Percentiles rank a stretch among this genome's conserved stretches.
Conservation (phyloP, 768 basidiomycete species). For the Pleurotus ostreatus region DNA sequence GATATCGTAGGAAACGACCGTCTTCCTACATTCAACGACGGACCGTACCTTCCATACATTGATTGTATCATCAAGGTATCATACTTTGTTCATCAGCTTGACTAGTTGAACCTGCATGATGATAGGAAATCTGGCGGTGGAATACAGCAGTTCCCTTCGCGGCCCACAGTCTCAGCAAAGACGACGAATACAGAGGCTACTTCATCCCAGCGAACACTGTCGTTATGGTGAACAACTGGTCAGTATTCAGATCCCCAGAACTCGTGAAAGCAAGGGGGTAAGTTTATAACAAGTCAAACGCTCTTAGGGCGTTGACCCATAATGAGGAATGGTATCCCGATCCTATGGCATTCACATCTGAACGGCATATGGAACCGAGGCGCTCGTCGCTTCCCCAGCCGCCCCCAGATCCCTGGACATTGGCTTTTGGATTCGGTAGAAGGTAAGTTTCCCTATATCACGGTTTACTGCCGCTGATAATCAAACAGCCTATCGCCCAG, state of each 20-base stretch:
- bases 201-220: not conserved
- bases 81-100: too few species aligned
- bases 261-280: not conserved
- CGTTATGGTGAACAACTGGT: not conserved
- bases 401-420: not conserved
- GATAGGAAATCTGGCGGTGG: not conserved
- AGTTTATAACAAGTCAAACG: not conserved
- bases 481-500: not conserved
- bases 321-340: slow-evolving; percentile 15
- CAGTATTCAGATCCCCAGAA: not conserved
- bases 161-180: not conserved
- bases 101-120: too few species aligned
- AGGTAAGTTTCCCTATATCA: not conserved
- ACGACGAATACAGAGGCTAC: not conserved
- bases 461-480: too few species aligned
- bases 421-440: not conserved
- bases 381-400: not conserved
- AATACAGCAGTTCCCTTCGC: not conserved
- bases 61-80: slow-evolving; percentile 14
- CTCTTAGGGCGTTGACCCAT: slow-evolving; percentile 12
- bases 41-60: slow-evolving; percentile 14
- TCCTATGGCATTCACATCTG: slow-evolving; percentile 13
- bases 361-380: slow-evolving; percentile 7
- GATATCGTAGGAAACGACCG: slow-evolving; percentile 15
- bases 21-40: slow-evolving; percentile 15